Base-by-base conservation (phyloP, 1,284 basidiomycete genomes). In the Pyrrhoderma lamaoense region DNA sequence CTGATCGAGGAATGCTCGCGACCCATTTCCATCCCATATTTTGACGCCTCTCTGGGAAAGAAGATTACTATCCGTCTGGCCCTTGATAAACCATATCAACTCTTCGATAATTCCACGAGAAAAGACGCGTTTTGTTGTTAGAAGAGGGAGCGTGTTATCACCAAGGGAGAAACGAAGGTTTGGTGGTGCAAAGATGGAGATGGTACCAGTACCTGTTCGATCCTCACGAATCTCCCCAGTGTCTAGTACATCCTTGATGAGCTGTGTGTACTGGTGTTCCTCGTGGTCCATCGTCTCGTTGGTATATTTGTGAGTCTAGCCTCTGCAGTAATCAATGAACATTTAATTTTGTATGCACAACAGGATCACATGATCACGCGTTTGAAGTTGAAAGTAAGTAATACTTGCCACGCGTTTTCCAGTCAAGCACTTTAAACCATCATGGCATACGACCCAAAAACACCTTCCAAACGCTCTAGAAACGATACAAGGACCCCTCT, bases 21-120 rank as follows among this genome's bases (percentile, higher is more conserved):
- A 89, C 5, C 93, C 95, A 60, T 99, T 99, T 0, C 93, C 94
- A 64, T 97, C 93, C 95, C 96, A 99, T 60, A 99, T 99, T 64
- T 91, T 89, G 56, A 99, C 79, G 44, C 89, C 92, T 62, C 89
- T 89, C n/a, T 79, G 74, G 0, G 83, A 82, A 31, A 99, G 77
- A 0, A 85, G 60, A 8, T 74, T 82, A 0, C 89, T 83, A 68
- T 97, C 91, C 0, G 95, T 98, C 19, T 74, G 78, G 1, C 94
- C 95, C 19, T 76, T 73, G 14, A 98, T 74, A 63, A 99, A 99
- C 95, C 96, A 99, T 3, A 99, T 76, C 0, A 99, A 80, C 63
- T 99, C 95, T 65, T 97, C 93, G 18, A 93, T 71, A 31, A 99
- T 94, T 0, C 92, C 94, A 35, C 90, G 85, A 21, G 87, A 71